Evolutionary conservation across 2,329 filamentous ascomycete species (phyloP), one percentile per base, ranked within the genome.

Genomic region (Myriosclerotinia scirpicola): DNA sequence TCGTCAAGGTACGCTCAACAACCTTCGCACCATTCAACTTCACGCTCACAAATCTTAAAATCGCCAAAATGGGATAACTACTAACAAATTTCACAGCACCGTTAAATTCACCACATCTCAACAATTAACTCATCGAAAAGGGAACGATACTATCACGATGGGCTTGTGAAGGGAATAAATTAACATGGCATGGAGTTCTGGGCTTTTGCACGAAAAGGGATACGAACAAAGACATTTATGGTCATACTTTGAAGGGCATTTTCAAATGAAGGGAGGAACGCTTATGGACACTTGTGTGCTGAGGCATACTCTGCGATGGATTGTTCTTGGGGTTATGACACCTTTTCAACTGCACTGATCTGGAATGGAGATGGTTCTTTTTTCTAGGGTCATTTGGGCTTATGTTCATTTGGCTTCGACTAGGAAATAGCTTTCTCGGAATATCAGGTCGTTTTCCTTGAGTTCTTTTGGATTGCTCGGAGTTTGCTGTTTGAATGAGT

Each of bases 1-100:
- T 90, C 82, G 83, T 85, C 83, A 90, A 90, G 87, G 87, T 88
- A 78, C 71, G 74, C 64, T 62, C 52, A 30, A n/a, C 22, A n/a
- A 59, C 38, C 22, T 15, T 50, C 42, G 56, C 44, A 38, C 9
- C 44, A 38, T 60, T 34, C n/a, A 14, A 50, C 58, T 38, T 50
- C n/a, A 48, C 44, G 46, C 12, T 44, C n/a, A 20, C 30, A 38
- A 22, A 61, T 44, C 5, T 8, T 58, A 44, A 22, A 40, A 34
- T 14, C 8, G n/a, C n/a, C 44, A 50, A 50, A 38, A 26, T 48
- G 17, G 36, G 59, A 38, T 54, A 40, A 59, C 15, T 40, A 67
- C 64, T 69, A 40, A 67, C 48, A 42, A 22, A 26, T 30, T 15
- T 36, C 48, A 52, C 59, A 75, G 73, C 73, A 75, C 71, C 72